A percentile compares a stretch with the other conserved stretches of the same genome.
Evolutionary conservation across 2,329 filamentous ascomycete genomes (phyloP).

Genomic region (Esteya vermicola): DNA sequence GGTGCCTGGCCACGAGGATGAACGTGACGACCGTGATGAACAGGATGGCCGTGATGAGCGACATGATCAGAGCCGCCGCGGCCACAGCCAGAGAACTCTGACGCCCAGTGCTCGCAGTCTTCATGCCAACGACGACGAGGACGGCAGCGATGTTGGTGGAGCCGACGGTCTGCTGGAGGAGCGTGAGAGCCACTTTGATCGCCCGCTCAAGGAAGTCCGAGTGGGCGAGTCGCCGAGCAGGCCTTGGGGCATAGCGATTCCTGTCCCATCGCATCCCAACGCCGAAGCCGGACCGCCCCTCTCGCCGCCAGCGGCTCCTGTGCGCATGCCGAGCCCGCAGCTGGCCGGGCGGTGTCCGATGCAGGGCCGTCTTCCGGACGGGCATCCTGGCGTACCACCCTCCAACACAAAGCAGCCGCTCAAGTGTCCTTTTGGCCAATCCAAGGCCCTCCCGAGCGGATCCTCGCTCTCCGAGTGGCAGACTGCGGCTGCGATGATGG

Average conservation of each 20-base stretch:
- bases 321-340: slow-evolving; percentile 29
- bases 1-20: neutral
- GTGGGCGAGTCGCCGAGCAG: slow-evolving; percentile 86
- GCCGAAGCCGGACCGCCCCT: slow-evolving; percentile 26
- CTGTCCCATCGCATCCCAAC: slow-evolving; percentile 24
- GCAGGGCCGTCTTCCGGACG: neutral
- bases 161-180: slow-evolving; percentile 23
- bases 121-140: slow-evolving; percentile 11
- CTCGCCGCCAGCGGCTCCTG: slow-evolving; percentile 44
- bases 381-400: no score
- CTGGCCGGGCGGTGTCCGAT: slow-evolving; percentile 3
- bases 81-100: neutral
- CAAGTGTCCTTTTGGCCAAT: slow-evolving; percentile 42
- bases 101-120: no score
- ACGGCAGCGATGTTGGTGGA: slow-evolving; percentile 24
- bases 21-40: neutral
- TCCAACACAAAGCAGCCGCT: slow-evolving; percentile 8
- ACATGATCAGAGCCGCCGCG: neutral
- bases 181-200: slow-evolving; percentile 64
- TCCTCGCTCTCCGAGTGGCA: slow-evolving; percentile 2
- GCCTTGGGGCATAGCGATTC: slow-evolving; percentile 84
- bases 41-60: slow-evolving; percentile 9
- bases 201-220: slow-evolving; percentile 75
- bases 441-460: slow-evolving; percentile 12
- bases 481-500: no score